These are phyloP conservation scores for Phytomonas sp. DNA, from an alignment of 208 protist genomes.

Conservation along the genomic window DNA sequence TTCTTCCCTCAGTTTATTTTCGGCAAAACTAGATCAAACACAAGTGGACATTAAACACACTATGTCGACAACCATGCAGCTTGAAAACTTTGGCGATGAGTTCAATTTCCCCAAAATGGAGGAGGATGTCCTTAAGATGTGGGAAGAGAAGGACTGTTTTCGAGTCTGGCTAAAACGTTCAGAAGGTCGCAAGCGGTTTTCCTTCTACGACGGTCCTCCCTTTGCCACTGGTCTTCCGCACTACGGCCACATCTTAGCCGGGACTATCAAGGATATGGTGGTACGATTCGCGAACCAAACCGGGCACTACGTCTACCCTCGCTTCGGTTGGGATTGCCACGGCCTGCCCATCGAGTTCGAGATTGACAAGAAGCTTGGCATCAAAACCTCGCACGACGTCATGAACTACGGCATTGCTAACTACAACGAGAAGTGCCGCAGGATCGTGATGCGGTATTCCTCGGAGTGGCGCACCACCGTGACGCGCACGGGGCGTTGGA, in stretches of 20 bases:
- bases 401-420: conserved; percentile 95
- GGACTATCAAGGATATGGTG: conserved; percentile 99
- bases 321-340: conserved; percentile 99
- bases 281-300: conserved; percentile 97
- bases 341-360: conserved; percentile 99
- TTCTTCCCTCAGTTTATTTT: background rate
- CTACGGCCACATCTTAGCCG: conserved; percentile 99
- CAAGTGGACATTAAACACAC: conserved; percentile 8
- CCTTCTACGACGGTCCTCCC: conserved; percentile 99
- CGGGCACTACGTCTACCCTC: conserved; percentile 96
- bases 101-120: conserved; percentile 93
- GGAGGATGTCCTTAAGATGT: conserved; percentile 91
- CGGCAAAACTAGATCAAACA: background rate
- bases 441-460: conserved; percentile 99
- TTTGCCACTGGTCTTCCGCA: conserved; percentile 99
- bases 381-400: conserved; percentile 94
- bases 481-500: conserved; percentile 97
- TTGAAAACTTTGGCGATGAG: conserved; percentile 68
- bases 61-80: conserved; percentile 1
- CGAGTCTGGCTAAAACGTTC: conserved; percentile 90
- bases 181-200: conserved; percentile 79
- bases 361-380: conserved; percentile 96
- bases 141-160: conserved; percentile 96
- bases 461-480: conserved; percentile 97
- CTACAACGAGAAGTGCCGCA: conserved; percentile 98